Base-by-base conservation (phyloP, 352 stramenopile species). In the Phytophthora ohioensis region DNA sequence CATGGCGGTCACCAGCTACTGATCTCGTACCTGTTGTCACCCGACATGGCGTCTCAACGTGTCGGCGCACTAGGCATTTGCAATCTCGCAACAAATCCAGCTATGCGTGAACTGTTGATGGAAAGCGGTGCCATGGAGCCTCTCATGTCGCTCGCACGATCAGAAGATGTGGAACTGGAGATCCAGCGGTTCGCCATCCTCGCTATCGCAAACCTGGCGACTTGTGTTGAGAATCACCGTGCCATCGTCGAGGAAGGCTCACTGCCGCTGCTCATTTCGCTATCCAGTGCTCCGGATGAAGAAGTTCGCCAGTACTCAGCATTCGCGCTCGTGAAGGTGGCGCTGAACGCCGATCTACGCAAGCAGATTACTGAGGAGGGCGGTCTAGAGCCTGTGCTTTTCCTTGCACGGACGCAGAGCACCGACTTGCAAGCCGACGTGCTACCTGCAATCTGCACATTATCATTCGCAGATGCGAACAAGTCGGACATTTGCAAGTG, bases 331-430 rank as follows among this genome's bases (percentile, higher is more conserved):
- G 94, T 98, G 10, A 98, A 98, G 57, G 88, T 99, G n/a, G 93
- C 94, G 1, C 76, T 98, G 30, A 99, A 99, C 64, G 91, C 93
- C 1, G 92, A 99, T 65, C 76, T 99, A 42, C 91, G 95, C 38
- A 94, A 98, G 73, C 86, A 93, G 36, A 92, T 99, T 46, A 99
- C 97, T 0, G 92, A 98, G 49, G 96, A 98, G 75, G 97, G 97
- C 15, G 97, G 96, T 4, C 80, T 99, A 2, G 95, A 99, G 71
- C 93, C 97, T 0, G 94, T 99, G n/a, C 81, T 99, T 0, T 99
- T 97, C 73, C 88, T 99, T 1, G 92, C 94, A 4, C 79, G 95
- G 36, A 99, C 93, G 11, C 92, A 99, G 60, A 88, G 98, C 67
- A 71, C 85, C 0, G 82, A 96, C 38, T 95, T 99, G 36, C 94